Conservation (phyloP, 73 alveolate species). For the Stentor roeselii region DNA sequence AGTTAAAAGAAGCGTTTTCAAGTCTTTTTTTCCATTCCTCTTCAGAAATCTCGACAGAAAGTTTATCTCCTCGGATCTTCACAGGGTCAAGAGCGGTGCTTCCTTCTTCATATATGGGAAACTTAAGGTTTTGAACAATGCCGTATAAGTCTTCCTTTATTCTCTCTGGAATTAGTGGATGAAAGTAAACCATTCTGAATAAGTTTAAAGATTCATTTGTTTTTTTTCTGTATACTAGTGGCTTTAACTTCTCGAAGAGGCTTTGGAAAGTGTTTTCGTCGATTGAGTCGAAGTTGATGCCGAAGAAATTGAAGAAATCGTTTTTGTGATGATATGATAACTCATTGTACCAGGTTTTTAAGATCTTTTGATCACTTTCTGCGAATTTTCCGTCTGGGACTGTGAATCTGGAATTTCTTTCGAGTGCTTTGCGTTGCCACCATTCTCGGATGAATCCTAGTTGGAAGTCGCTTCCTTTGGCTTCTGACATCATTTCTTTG, state of each 20-base stretch:
- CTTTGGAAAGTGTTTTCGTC: not conserved
- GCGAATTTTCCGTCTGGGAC: slow-evolving; percentile 39
- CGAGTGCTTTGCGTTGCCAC: slow-evolving; percentile 44
- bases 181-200: not conserved
- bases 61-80: not conserved
- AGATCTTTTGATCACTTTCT: not conserved
- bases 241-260: not conserved
- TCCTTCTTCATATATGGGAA: not conserved
- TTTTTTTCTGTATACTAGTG: too few species aligned
- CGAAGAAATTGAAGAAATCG: not conserved
- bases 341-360: not conserved
- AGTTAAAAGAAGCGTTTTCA: not conserved
- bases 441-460: slow-evolving; percentile 36
- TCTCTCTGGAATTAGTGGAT: not conserved
- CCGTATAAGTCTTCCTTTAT: not conserved
- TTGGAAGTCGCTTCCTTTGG: slow-evolving; percentile 40
- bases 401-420: slow-evolving; percentile 30
- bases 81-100: not conserved
- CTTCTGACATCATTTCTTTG: slow-evolving; percentile 23
- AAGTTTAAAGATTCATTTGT: too few species aligned
- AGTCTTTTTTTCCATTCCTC: slow-evolving; percentile 14
- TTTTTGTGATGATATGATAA: not conserved
- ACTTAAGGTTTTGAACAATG: not conserved
- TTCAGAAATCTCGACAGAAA: not conserved
- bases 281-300: not conserved